Evolutionary conservation across 805 yeast species (phyloP).

Genomic region (Lachancea fermentati): DNA sequence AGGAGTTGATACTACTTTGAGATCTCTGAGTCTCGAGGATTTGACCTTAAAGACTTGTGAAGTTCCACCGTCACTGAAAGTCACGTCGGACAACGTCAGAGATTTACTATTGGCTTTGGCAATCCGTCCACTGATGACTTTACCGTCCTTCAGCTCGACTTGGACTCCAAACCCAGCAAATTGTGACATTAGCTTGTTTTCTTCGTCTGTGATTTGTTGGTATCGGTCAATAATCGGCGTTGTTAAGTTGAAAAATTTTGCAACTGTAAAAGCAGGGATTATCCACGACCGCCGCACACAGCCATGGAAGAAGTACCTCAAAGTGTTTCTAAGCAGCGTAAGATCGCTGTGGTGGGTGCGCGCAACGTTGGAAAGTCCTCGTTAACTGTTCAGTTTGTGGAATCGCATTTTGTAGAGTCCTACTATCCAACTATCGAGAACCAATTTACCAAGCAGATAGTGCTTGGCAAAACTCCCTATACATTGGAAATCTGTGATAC

Average conservation of each 20-base stretch:
- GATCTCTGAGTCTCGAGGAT: slow-evolving; percentile 31
- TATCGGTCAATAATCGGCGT: too few relatives aligned
- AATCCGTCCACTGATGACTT: slow-evolving; percentile 37
- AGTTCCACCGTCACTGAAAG: slow-evolving; percentile 27
- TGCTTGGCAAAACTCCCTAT: slow-evolving; percentile 66
- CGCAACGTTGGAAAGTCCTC: slow-evolving; percentile 87
- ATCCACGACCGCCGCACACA: too few relatives aligned
- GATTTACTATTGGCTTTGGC: slow-evolving; percentile 38
- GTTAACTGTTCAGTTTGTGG: slow-evolving; percentile 76
- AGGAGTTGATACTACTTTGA: slow-evolving; percentile 29
- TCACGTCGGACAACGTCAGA: slow-evolving; percentile 36
- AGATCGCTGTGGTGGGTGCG: slow-evolving; percentile 82
- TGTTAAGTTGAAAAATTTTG: too few relatives aligned
- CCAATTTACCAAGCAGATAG: slow-evolving; percentile 67
- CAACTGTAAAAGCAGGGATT: too few relatives aligned
- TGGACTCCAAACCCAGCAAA: slow-evolving; percentile 45
- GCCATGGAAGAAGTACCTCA: not conserved
- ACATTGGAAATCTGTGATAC: slow-evolving; percentile 84
- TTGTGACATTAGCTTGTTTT: too few relatives aligned
- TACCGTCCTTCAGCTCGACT: slow-evolving; percentile 39
- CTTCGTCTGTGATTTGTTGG: too few relatives aligned
- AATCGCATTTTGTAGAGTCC: slow-evolving; percentile 80
- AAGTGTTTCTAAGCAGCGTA: slow-evolving; percentile 33
- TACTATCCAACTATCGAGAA: slow-evolving; percentile 91
- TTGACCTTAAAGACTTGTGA: slow-evolving; percentile 32